These are phyloP conservation scores for Entomortierella lignicola DNA, from an alignment of 192 early-diverging fungal species.

Conservation along the genomic window DNA sequence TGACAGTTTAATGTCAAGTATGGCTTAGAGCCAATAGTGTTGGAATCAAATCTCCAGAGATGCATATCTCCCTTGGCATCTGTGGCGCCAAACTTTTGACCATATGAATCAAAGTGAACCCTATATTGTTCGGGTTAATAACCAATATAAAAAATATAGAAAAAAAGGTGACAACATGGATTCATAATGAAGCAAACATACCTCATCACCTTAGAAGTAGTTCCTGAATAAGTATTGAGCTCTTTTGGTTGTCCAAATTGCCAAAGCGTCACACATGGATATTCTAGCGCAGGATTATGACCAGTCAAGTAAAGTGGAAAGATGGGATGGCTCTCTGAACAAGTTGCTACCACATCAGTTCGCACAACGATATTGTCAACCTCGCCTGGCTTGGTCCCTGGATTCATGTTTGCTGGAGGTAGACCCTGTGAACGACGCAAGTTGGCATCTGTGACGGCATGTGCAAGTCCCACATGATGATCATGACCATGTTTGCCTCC, in stretches of 20 bases:
- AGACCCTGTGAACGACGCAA: slow-evolving; percentile 40
- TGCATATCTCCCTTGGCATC: slow-evolving; percentile 75
- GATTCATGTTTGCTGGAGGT: not conserved
- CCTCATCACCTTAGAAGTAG: slow-evolving; percentile 59
- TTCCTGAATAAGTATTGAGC: slow-evolving; percentile 70
- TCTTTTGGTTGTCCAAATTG: slow-evolving; percentile 82
- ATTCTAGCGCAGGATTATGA: slow-evolving; percentile 59
- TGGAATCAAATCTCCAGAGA: slow-evolving; percentile 84
- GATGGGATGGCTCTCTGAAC: slow-evolving; percentile 58
- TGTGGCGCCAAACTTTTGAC: slow-evolving; percentile 79
- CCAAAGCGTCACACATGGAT: slow-evolving; percentile 76
- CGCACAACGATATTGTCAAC: slow-evolving; percentile 43
- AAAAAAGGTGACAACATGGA: too few relatives aligned
- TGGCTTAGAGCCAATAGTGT: slow-evolving; percentile 67
- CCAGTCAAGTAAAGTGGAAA: slow-evolving; percentile 65
- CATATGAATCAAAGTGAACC: slow-evolving; percentile 83
- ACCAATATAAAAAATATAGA: too few relatives aligned
- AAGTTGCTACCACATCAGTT: slow-evolving; percentile 55
- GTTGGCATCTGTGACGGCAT: slow-evolving; percentile 27
- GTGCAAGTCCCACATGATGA: slow-evolving; percentile 15
- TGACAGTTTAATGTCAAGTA: slow-evolving; percentile 64
- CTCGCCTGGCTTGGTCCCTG: slow-evolving; percentile 22
- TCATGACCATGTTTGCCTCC: slow-evolving; percentile 16
- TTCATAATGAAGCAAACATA: slow-evolving; percentile 26
- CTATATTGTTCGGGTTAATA: too few relatives aligned